phyloP scores from a whole-genome alignment of 208 protist genomes.

The Trypanosoma rangeli region DNA sequence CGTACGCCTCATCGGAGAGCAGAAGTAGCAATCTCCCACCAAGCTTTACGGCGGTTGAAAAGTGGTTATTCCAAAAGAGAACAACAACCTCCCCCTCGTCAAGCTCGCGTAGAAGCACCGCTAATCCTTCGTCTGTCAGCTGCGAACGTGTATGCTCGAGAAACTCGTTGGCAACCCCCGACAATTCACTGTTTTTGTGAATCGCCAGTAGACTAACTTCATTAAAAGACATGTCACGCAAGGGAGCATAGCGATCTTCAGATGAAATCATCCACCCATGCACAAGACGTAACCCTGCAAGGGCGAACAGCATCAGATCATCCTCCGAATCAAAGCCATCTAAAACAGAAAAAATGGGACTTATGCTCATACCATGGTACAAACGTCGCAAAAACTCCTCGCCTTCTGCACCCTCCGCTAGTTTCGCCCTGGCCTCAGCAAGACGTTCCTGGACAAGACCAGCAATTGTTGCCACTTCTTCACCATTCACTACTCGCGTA shows the following conservation, averaged over 20 bases:
- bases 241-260: slow-evolving; percentile 21
- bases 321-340: slow-evolving; percentile 47
- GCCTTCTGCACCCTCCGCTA: slow-evolving; percentile 5
- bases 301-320: slow-evolving; percentile 39
- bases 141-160: slow-evolving; percentile 25
- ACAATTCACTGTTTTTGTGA: slow-evolving; percentile 13
- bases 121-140: slow-evolving; percentile 30
- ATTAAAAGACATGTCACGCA: slow-evolving; percentile 51
- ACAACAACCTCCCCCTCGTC: slow-evolving; percentile 42
- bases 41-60: slow-evolving; percentile 49
- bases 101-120: slow-evolving; percentile 20
- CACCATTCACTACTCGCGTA: slow-evolving; percentile 19
- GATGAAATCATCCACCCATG: slow-evolving; percentile 46
- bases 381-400: slow-evolving; percentile 26
- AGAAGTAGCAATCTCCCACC: slow-evolving; percentile 32
- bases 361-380: slow-evolving; percentile 49
- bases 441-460: slow-evolving; percentile 18
- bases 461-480: slow-evolving; percentile 18
- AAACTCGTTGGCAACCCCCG: slow-evolving; percentile 21
- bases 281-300: slow-evolving; percentile 41
- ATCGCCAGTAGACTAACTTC: slow-evolving; percentile 37
- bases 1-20: slow-evolving; percentile 46
- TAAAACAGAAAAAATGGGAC: slow-evolving; percentile 39
- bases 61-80: slow-evolving; percentile 59
- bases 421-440: slow-evolving; percentile 5